These are phyloP conservation scores for Pogostemon cablin DNA, from an alignment of 257 asterid genomes.

Conservation along the genomic window DNA sequence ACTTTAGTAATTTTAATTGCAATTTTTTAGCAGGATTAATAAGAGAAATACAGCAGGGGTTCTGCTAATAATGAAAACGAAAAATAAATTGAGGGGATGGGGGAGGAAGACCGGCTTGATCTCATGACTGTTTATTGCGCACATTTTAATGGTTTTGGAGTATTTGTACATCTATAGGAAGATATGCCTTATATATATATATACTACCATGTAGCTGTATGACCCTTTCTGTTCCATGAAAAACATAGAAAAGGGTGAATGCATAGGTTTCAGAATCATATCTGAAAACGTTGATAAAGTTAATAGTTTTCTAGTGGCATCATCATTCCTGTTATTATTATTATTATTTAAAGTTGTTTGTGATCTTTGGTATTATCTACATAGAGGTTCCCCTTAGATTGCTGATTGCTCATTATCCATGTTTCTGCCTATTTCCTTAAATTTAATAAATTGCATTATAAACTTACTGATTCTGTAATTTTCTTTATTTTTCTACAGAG, in stretches of 20 bases:
- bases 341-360: not conserved
- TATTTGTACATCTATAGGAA: not conserved
- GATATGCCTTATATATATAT: not conserved
- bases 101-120: slow-evolving; percentile 6
- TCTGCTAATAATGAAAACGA: not conserved
- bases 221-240: slow-evolving; percentile 17
- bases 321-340: not conserved
- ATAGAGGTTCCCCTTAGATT: slow-evolving; percentile 11
- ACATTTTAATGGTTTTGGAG: slow-evolving; percentile 1
- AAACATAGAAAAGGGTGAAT: not conserved
- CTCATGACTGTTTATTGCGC: not conserved
- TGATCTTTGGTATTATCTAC: slow-evolving; percentile 24
- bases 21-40: slow-evolving; percentile 15
- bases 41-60: slow-evolving; percentile 7
- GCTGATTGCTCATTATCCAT: not conserved
- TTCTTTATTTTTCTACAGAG: slow-evolving; percentile 51
- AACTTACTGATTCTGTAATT: slow-evolving; percentile 16
- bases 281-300: not conserved
- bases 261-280: not conserved
- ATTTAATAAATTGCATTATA: slow-evolving; percentile 13
- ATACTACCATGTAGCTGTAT: not conserved
- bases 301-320: not conserved
- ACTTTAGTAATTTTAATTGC: not conserved
- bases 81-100: not conserved
- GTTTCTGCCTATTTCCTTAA: slow-evolving; percentile 13